Conservation (phyloP, 305 asterid genomes). For the Solanum hybrid region DNA sequence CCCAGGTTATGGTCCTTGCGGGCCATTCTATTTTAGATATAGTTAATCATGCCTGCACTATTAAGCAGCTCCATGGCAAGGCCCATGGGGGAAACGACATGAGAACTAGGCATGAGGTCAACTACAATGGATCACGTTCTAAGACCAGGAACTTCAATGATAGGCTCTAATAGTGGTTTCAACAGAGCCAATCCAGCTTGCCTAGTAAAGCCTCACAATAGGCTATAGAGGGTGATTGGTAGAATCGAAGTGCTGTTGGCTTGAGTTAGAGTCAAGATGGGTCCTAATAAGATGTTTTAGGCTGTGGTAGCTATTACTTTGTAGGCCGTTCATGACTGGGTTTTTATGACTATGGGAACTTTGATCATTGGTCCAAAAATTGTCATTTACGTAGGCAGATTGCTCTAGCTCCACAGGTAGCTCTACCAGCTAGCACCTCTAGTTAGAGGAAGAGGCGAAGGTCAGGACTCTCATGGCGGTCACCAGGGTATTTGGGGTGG, state of each 20-base stretch:
- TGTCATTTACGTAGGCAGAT: too few species aligned
- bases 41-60: neutral
- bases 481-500: neutral
- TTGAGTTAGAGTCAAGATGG: neutral
- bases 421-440: neutral
- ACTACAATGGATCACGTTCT: neutral
- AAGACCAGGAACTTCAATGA: neutral
- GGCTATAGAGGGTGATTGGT: neutral
- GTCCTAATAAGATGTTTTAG: neutral
- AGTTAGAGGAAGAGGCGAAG: neutral
- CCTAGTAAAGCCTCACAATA: neutral
- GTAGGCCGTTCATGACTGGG: neutral
- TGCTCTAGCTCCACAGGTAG: neutral
- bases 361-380: neutral
- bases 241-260: too few species aligned
- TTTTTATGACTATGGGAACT: too few species aligned
- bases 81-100: neutral
- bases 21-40: too few species aligned
- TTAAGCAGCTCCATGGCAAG: neutral
- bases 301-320: too few species aligned
- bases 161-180: neutral
- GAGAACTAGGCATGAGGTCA: neutral
- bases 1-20: neutral
- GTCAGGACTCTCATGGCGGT: neutral
- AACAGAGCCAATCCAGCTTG: neutral